These are phyloP conservation scores for Trichoderma gamsii DNA, from an alignment of 495 filamentous ascomycete genomes.

Conservation along the genomic window DNA sequence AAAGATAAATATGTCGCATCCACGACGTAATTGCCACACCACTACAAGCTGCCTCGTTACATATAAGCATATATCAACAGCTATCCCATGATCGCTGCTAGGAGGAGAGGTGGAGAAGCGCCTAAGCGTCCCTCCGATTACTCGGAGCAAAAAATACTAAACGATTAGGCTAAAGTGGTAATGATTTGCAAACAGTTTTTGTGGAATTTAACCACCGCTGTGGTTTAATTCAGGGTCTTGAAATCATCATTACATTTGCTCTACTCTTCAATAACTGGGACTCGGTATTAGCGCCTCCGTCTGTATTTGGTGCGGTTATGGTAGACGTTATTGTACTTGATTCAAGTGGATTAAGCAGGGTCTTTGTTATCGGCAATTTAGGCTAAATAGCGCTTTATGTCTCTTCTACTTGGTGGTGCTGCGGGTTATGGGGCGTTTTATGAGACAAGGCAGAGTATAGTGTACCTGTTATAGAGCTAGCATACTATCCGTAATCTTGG, in stretches of 20 bases:
- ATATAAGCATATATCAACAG: neutral
- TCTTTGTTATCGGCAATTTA: neutral
- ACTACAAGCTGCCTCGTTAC: too few relatives aligned
- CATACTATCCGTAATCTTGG: too few relatives aligned
- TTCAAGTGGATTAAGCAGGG: neutral
- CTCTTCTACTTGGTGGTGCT: neutral
- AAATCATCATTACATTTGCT: neutral
- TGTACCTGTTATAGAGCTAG: neutral
- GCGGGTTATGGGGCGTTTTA: neutral
- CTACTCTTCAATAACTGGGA: neutral
- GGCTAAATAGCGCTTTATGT: neutral
- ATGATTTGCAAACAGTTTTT: neutral
- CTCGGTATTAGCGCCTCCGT: neutral
- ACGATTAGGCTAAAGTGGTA: conserved; percentile 7
- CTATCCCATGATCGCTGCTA: neutral
- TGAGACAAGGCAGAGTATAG: neutral
- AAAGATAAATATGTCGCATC: neutral
- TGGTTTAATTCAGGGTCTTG: neutral
- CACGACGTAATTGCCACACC: neutral
- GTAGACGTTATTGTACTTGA: neutral
- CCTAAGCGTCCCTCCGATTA: neutral
- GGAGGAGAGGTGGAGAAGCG: neutral
- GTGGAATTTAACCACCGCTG: neutral
- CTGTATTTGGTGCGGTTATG: neutral
- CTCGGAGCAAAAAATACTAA: neutral